Base-by-base conservation (phyloP, 2,329 filamentous ascomycete species). In the Cyphellophora europaea region DNA sequence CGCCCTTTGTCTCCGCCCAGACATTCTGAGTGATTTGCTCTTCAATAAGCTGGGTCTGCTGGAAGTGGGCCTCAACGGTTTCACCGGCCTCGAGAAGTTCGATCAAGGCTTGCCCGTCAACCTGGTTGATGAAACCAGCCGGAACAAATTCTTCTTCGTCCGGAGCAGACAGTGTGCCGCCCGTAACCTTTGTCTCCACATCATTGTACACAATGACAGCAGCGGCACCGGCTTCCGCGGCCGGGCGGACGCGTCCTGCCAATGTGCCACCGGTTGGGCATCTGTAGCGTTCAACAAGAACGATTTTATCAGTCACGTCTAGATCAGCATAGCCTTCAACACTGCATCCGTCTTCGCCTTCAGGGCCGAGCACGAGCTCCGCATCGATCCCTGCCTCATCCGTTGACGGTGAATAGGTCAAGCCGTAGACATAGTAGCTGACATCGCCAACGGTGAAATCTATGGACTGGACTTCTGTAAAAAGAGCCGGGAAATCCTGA, bases 171-270 rank as follows among this genome's bases (percentile, higher is more conserved):
- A 86, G 58, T 4, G 60, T 55, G 2, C 74, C 80, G 1, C 68
- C 21, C 8, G 21, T 25, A 8, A 25, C 21, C 21, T 25, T 25
- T n/a, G 6, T 80, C 1, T 69, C 58, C 2, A 75, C 74, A 45
- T 78, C 79, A 63, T 88, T 86, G 60, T 83, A 88, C 32, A 91
- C 66, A 10, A 91, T 61, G 1, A 77, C 80, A 2, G 77, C 82
- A 3, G 73, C 57, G 5, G 84, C 84, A 13, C 82, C 81, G 1
- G 80, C 79, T 32, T 64, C 67, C 27, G 78, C 79, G 4, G 84
- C 82, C 10, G 61, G 35, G 67, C 69, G 2, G 79, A 79, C 62
- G 91, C 57, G 53, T 5, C 58, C 59, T 10, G 56, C 58, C 10
- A 64, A 50, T 1, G 60, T 91, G 40, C 67, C 59, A 10, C 77